These are phyloP conservation scores for Phytophthora litchii DNA, from an alignment of 352 stramenopile species.

Conservation along the genomic window DNA sequence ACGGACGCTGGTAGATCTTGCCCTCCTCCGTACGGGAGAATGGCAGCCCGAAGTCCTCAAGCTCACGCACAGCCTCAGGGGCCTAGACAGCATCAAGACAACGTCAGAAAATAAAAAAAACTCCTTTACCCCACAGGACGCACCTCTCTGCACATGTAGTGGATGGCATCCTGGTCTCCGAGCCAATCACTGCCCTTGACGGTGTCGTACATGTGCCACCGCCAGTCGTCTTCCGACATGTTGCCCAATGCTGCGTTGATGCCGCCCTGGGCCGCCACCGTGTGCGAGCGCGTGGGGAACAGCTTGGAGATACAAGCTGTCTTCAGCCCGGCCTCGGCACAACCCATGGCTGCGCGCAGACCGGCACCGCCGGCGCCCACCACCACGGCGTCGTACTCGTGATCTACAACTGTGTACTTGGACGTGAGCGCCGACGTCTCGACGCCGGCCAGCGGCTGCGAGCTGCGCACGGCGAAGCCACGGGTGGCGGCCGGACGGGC, in stretches of 20 bases:
- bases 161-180: conserved; percentile 98
- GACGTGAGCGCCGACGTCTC: conserved; percentile 47
- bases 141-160: conserved; percentile 97
- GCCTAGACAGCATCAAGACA: conserved; percentile 35
- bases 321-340: conserved; percentile 94
- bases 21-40: conserved; percentile 97
- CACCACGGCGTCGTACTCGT: conserved; percentile 97
- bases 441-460: conserved; percentile 28
- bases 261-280: conserved; percentile 96
- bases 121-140: conserved; percentile 2
- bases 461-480: conserved; percentile 33
- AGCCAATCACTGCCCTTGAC: conserved; percentile 98
- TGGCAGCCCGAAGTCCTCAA: conserved; percentile 96
- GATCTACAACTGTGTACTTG: conserved; percentile 91
- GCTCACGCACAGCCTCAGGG: conserved; percentile 88
- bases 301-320: conserved; percentile 98
- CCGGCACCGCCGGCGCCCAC: conserved; percentile 95
- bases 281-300: conserved; percentile 97
- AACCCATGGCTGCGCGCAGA: conserved; percentile 93
- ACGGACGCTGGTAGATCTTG: conserved; percentile 97
- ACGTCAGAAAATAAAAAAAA: conserved; percentile 18
- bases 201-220: conserved; percentile 98
- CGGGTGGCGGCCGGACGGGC: conserved; percentile 17
- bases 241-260: conserved; percentile 98
- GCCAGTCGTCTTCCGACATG: conserved; percentile 97